phyloP scores from a whole-genome alignment of 805 yeast genomes.

The Ogataea populi-albae region DNA sequence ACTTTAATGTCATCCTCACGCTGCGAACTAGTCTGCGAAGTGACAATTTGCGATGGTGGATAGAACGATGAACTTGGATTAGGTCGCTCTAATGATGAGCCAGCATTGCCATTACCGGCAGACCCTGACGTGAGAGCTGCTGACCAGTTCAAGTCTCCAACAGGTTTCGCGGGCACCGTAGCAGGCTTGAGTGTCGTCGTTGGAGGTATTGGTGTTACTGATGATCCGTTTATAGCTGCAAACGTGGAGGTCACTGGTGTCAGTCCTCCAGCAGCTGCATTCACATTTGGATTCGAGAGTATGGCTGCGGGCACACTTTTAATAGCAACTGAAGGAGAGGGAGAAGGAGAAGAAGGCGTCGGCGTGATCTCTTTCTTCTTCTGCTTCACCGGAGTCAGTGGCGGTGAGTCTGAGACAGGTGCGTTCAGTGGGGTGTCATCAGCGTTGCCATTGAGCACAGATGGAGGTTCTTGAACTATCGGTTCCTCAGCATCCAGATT shows the following conservation, averaged over 20 bases:
- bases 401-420: background rate
- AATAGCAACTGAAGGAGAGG: constrained; percentile 8
- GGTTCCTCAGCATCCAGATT: constrained; percentile 54
- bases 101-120: constrained; percentile 6
- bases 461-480: constrained; percentile 25
- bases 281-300: too few relatives aligned
- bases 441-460: background rate
- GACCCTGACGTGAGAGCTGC: constrained; percentile 30
- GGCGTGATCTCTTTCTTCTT: constrained; percentile 18
- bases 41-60: too few relatives aligned
- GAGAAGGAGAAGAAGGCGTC: constrained; percentile 10
- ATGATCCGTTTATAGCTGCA: too few relatives aligned
- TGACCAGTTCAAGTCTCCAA: constrained; percentile 33
- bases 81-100: constrained; percentile 2
- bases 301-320: too few relatives aligned
- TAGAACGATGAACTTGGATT: background rate
- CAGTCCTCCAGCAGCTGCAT: too few relatives aligned
- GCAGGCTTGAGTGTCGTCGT: constrained; percentile 35
- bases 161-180: constrained; percentile 33
- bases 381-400: constrained; percentile 14
- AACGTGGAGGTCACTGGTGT: too few relatives aligned
- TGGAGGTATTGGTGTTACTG: constrained; percentile 1
- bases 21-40: too few relatives aligned
- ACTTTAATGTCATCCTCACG: background rate
- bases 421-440: constrained; percentile 2